A percentile compares a stretch with the other conserved stretches of the same genome.
phyloP scores from a whole-genome alignment of 2,329 filamentous ascomycete genomes.

The Orbilia blumenaviensis region DNA sequence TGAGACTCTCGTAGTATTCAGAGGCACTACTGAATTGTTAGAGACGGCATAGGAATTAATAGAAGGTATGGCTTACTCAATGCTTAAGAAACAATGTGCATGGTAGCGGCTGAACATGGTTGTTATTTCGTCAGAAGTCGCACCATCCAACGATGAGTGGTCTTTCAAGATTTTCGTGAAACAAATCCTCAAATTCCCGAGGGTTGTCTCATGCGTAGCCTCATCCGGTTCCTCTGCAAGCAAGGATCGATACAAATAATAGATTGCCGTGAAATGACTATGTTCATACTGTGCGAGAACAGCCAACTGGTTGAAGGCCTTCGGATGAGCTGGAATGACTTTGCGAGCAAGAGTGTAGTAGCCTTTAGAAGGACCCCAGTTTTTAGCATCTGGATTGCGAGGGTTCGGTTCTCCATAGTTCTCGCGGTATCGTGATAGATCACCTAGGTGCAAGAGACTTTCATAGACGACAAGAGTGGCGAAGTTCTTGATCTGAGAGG shows the following conservation, averaged over 20 bases:
- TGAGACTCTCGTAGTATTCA: slow-evolving; percentile 80
- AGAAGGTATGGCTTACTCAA: slow-evolving; percentile 62
- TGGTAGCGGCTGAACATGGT: slow-evolving; percentile 88
- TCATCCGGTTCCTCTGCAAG: slow-evolving; percentile 78
- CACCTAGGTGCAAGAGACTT: slow-evolving; percentile 85
- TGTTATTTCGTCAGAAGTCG: slow-evolving; percentile 72
- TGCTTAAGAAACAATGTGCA: slow-evolving; percentile 81
- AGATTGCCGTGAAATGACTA: slow-evolving; percentile 84
- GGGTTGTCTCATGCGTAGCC: slow-evolving; percentile 65
- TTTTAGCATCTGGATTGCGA: slow-evolving; percentile 63
- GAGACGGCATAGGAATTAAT: neutral
- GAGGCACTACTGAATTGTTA: slow-evolving; percentile 65
- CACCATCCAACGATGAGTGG: slow-evolving; percentile 59
- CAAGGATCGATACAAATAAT: slow-evolving; percentile 86
- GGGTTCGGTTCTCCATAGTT: slow-evolving; percentile 63
- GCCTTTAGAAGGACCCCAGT: slow-evolving; percentile 80
- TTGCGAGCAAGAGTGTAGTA: slow-evolving; percentile 86
- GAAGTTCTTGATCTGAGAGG: slow-evolving; percentile 63
- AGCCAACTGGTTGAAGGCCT: slow-evolving; percentile 88
- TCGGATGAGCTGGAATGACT: slow-evolving; percentile 79
- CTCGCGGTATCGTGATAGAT: slow-evolving; percentile 88
- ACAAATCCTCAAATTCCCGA: slow-evolving; percentile 60
- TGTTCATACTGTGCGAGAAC: slow-evolving; percentile 81
- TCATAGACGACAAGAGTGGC: slow-evolving; percentile 80
- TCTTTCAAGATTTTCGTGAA: slow-evolving; percentile 54